Conservation (phyloP, 345 rosid genomes). For the Brassica incana region DNA sequence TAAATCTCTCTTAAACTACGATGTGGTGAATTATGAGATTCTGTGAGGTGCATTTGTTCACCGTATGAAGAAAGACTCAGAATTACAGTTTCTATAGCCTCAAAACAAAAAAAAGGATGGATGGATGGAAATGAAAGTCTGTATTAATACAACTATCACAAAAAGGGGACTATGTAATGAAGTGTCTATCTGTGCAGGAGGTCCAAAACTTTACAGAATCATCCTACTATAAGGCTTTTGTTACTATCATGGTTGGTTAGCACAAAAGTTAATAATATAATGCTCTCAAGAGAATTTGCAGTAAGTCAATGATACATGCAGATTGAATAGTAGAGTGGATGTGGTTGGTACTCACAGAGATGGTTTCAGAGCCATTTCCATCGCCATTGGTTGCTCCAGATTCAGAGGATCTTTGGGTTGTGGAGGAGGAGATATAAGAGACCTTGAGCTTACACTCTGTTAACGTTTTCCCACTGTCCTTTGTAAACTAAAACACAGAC, state of each 20-base stretch:
- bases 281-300: neutral
- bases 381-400: slow-evolving; percentile 52
- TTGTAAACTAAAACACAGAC: slow-evolving; percentile 61
- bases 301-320: slow-evolving; percentile 6
- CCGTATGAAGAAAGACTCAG: slow-evolving; percentile 15
- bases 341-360: slow-evolving; percentile 56
- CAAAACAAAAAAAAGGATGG: neutral
- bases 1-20: slow-evolving; percentile 12
- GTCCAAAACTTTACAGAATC: neutral
- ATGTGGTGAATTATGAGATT: neutral
- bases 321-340: neutral
- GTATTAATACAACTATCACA: neutral
- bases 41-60: neutral
- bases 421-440: slow-evolving; percentile 53
- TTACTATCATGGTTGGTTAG: neutral
- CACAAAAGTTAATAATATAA: neutral
- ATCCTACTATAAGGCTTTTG: slow-evolving; percentile 12
- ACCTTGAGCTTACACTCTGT: slow-evolving; percentile 91
- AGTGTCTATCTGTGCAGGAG: neutral
- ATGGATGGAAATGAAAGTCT: neutral
- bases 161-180: neutral
- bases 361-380: slow-evolving; percentile 51
- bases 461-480: slow-evolving; percentile 65
- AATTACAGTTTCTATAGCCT: neutral
- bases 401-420: slow-evolving; percentile 55